A percentile compares a stretch with the other conserved stretches of the same genome.
Conservation (phyloP, 73 alveolate species). For the Blepharisma japonicum region DNA sequence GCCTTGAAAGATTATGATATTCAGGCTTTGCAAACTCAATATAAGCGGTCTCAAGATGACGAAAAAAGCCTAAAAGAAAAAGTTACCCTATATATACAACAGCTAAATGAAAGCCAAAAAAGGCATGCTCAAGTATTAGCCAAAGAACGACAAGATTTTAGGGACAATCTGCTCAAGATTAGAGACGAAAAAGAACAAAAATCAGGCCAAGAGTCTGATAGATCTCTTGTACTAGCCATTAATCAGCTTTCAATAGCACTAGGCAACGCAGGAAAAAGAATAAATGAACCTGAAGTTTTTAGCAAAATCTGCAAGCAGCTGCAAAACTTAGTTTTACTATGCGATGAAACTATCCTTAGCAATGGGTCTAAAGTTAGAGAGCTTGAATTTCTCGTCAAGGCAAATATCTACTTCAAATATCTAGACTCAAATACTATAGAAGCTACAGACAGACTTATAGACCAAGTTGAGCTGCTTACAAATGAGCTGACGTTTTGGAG, state of each 20-base stretch:
- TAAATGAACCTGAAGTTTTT: background rate
- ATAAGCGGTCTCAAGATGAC: slow-evolving; percentile 15
- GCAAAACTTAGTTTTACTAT: background rate
- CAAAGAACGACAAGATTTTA: background rate
- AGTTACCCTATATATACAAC: slow-evolving; percentile 20
- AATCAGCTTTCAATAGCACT: background rate
- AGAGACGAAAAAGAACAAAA: slow-evolving; percentile 7
- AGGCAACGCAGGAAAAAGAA: background rate
- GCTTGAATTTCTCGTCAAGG: background rate
- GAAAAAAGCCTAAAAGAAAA: slow-evolving; percentile 34
- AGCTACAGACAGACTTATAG: background rate
- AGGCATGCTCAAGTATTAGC: background rate
- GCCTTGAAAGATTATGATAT: slow-evolving; percentile 8
- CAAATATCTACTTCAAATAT: background rate
- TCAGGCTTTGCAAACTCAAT: background rate
- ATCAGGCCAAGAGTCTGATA: background rate
- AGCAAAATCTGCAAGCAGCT: background rate
- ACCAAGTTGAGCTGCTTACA: background rate
- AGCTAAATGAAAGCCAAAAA: background rate
- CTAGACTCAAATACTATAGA: background rate
- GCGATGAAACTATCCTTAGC: background rate
- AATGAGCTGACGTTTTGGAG: background rate
- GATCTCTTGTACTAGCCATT: background rate
- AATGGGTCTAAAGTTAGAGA: background rate
- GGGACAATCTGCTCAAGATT: background rate